A percentile compares a stretch with the other conserved stretches of the same genome.
Conservation (phyloP, 495 filamentous ascomycete genomes). For the Copromyces sp. region DNA sequence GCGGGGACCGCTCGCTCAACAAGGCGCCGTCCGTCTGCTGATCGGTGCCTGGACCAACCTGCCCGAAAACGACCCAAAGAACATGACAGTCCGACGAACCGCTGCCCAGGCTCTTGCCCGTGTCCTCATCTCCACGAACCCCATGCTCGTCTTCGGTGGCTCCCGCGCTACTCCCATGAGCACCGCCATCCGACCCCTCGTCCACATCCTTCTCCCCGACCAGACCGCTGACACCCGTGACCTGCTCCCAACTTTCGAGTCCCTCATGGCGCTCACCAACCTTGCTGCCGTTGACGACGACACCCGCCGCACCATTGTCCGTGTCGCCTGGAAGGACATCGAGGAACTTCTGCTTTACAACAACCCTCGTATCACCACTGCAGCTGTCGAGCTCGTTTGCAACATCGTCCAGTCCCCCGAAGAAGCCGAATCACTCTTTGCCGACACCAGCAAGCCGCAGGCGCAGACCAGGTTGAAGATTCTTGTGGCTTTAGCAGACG, state of each 20-base stretch:
- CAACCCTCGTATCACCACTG: slow-evolving; percentile 68
- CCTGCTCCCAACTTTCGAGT: slow-evolving; percentile 84
- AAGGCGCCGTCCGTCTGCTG: slow-evolving; percentile 80
- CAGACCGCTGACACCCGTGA: slow-evolving; percentile 55
- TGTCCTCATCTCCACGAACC: slow-evolving; percentile 83
- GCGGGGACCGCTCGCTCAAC: slow-evolving; percentile 73
- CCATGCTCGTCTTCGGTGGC: slow-evolving; percentile 70
- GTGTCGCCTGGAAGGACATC: slow-evolving; percentile 56
- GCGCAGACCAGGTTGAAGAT: slow-evolving; percentile 68
- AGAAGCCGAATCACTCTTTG: slow-evolving; percentile 55
- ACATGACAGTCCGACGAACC: slow-evolving; percentile 36
- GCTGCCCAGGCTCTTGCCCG: slow-evolving; percentile 84
- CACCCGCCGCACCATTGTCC: slow-evolving; percentile 60
- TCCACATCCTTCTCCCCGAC: slow-evolving; percentile 54
- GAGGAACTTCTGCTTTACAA: slow-evolving; percentile 75
- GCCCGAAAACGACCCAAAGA: slow-evolving; percentile 36
- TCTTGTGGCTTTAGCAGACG: slow-evolving; percentile 75
- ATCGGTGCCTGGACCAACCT: slow-evolving; percentile 55
- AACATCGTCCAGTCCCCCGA: slow-evolving; percentile 73
- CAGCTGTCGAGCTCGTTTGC: slow-evolving; percentile 80
- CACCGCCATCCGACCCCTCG: slow-evolving; percentile 68
- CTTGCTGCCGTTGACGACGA: slow-evolving; percentile 69
- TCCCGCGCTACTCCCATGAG: slow-evolving; percentile 61
- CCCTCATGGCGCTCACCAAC: slow-evolving; percentile 85
- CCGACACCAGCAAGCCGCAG: slow-evolving; percentile 54